Percentiles rank a stretch among this genome's conserved stretches.
Conservation (phyloP, 257 asterid genomes). For the Eustoma russellianum region DNA sequence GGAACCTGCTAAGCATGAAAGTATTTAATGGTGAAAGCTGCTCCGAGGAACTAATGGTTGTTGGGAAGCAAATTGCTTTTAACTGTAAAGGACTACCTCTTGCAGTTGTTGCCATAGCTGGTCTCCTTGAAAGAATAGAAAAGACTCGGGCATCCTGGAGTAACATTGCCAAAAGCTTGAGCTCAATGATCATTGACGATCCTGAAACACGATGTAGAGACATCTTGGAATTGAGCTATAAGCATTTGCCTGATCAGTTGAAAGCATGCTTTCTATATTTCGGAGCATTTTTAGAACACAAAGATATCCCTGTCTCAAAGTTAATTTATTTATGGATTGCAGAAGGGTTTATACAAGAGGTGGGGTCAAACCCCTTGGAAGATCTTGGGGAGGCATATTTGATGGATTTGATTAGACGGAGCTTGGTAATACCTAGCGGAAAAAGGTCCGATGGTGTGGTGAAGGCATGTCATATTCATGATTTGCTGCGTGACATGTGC, state of each 20-base stretch:
- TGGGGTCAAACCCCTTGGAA: neutral
- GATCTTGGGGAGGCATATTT: neutral
- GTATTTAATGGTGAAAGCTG: neutral
- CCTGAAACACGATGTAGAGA: conserved; percentile 11
- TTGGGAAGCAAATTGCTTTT: conserved; percentile 5
- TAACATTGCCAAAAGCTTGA: conserved; percentile 3
- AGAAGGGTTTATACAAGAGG: conserved; percentile 4
- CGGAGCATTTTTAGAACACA: conserved; percentile 7
- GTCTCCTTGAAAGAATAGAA: conserved; percentile 4
- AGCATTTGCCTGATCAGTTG: conserved; percentile 9
- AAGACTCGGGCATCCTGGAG: conserved; percentile 1
- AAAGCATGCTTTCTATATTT: conserved; percentile 8
- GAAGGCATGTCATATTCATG: conserved; percentile 9
- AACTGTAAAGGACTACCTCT: conserved; percentile 7
- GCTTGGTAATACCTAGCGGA: neutral
- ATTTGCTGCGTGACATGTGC: conserved; percentile 8
- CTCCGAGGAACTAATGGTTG: neutral
- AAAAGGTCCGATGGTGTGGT: neutral
- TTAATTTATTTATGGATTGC: conserved; percentile 11
- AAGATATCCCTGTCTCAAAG: conserved; percentile 5
- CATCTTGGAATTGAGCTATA: conserved; percentile 12
- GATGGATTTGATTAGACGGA: neutral
- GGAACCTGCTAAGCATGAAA: neutral
- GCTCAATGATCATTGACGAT: conserved; percentile 1
- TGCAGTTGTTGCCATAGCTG: conserved; percentile 10